Percentiles rank a stretch among this genome's conserved stretches.
phyloP scores from a whole-genome alignment of 768 basidiomycete species.

The Sutorius australiensis region DNA sequence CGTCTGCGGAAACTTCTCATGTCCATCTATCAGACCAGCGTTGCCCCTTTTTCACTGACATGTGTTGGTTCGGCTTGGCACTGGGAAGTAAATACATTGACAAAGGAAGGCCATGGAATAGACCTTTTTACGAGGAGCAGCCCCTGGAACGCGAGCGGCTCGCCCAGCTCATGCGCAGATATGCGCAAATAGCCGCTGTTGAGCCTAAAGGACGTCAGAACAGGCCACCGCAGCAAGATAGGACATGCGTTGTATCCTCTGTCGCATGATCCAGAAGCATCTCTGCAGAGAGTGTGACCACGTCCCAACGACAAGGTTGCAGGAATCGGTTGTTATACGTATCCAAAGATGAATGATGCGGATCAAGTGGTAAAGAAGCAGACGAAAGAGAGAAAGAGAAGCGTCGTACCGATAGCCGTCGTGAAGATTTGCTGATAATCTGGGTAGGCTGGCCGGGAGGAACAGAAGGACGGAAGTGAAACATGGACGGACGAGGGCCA shows the following conservation, averaged over 20 bases:
- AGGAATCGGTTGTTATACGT: conserved; percentile 18
- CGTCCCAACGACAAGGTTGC: conserved; percentile 50
- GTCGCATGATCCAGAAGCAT: conserved; percentile 72
- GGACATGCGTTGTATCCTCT: conserved; percentile 71
- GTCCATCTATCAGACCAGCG: not conserved
- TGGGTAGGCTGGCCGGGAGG: conserved; percentile 25
- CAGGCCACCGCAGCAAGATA: not conserved
- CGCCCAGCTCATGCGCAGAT: no score
- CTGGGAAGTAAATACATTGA: no score
- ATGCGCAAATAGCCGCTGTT: no score
- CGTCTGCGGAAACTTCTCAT: not conserved
- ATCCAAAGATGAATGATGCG: conserved; percentile 78
- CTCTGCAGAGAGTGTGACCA: conserved; percentile 75
- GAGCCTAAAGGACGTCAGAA: no score
- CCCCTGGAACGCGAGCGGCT: no score
- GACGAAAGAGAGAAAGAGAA: not conserved
- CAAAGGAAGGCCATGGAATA: no score
- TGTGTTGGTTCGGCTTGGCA: no score
- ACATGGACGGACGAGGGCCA: conserved; percentile 66
- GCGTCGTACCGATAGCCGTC: conserved; percentile 44
- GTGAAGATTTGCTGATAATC: conserved; percentile 88
- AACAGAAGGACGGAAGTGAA: not conserved
- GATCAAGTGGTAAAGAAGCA: not conserved
- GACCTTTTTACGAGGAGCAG: no score
- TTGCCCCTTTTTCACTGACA: not conserved